Evolutionary conservation across 495 filamentous ascomycete species (phyloP).

Genomic region (Lasiosphaeria ovina): DNA sequence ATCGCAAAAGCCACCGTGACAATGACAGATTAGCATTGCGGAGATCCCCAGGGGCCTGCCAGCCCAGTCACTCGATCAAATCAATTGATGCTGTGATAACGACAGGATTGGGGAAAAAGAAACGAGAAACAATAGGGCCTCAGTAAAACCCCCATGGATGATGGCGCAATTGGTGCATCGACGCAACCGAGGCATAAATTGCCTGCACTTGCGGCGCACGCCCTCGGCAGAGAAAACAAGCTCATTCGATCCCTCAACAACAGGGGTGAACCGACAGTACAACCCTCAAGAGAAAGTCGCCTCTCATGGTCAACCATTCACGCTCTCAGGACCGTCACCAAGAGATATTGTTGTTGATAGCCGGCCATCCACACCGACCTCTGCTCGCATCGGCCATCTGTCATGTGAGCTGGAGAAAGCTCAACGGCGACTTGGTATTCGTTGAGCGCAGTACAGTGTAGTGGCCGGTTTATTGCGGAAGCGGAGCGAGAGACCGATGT

Average conservation of each 20-base stretch:
- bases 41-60: slow-evolving; percentile 4
- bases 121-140: neutral
- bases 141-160: neutral
- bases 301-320: slow-evolving; percentile 12
- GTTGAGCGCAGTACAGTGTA: neutral
- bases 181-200: slow-evolving; percentile 5
- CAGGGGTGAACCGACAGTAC: slow-evolving; percentile 2
- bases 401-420: slow-evolving; percentile 19
- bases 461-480: too few species aligned
- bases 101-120: neutral
- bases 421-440: neutral
- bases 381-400: slow-evolving; percentile 15
- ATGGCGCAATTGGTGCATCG: neutral
- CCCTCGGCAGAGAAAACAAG: neutral
- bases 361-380: slow-evolving; percentile 13
- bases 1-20: slow-evolving; percentile 3
- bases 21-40: slow-evolving; percentile 15
- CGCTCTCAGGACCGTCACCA: slow-evolving; percentile 4
- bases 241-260: neutral
- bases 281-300: neutral
- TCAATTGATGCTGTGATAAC: neutral
- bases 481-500: neutral
- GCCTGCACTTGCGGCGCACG: neutral
- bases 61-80: neutral
- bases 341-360: slow-evolving; percentile 1